These are phyloP conservation scores for Pisolithus thermaeus DNA, from an alignment of 1,284 basidiomycete species.

Conservation along the genomic window DNA sequence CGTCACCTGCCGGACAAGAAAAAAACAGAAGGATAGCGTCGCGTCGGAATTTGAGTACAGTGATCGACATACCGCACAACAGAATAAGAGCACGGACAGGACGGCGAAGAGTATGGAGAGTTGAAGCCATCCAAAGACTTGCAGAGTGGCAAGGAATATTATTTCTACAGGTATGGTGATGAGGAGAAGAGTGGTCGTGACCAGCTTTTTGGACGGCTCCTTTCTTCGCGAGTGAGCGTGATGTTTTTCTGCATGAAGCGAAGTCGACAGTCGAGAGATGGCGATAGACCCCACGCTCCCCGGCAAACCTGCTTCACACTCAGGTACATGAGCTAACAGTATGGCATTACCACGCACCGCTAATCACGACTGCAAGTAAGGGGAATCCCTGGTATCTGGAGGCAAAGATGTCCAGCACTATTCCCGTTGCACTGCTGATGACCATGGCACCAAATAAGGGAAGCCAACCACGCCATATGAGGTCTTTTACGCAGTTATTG, in stretches of 20 bases:
- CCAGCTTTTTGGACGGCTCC: conserved; percentile 44
- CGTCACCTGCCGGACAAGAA: conserved; percentile 44
- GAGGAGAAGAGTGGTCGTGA: conserved; percentile 62
- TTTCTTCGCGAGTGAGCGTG: conserved; percentile 10
- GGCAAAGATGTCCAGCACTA: conserved; percentile 88
- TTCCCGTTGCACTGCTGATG: conserved; percentile 86
- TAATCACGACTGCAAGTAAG: conserved; percentile 83
- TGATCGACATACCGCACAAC: conserved; percentile 56
- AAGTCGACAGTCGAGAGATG: conserved; percentile 85
- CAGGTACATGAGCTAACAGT: not conserved
- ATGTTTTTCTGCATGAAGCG: conserved; percentile 58
- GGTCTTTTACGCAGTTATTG: conserved; percentile 62
- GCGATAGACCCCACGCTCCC: conserved; percentile 90
- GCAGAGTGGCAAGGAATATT: conserved; percentile 66
- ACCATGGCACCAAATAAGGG: conserved; percentile 91
- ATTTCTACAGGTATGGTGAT: conserved; percentile 76
- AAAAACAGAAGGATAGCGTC: not conserved
- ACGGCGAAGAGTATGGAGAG: conserved; percentile 62
- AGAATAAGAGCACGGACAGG: conserved; percentile 66
- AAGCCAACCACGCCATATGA: conserved; percentile 83
- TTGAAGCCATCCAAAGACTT: conserved; percentile 69
- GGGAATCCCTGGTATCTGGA: conserved; percentile 85
- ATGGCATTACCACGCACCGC: conserved; percentile 45
- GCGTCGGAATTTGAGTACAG: not conserved
- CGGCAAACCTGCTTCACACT: conserved; percentile 53